Evolutionary conservation across 2,329 filamentous ascomycete genomes (phyloP).

Genomic region (Ilyonectria robusta): DNA sequence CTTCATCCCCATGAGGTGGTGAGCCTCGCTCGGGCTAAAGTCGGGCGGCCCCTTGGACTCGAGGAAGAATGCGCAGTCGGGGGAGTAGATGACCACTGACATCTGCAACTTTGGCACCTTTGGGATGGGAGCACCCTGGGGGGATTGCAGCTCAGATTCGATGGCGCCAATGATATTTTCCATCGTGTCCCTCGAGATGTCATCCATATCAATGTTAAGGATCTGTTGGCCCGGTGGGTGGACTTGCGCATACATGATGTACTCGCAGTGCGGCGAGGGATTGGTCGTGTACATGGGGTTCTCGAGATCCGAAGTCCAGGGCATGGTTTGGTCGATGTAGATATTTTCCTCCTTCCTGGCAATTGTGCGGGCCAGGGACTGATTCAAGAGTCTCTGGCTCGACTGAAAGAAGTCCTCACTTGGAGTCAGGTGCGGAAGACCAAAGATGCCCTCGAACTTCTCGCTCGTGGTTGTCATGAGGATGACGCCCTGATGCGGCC

Average conservation of each 20-base stretch:
- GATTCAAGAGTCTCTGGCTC: constrained; percentile 77
- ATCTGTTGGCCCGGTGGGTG: constrained; percentile 65
- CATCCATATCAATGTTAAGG: constrained; percentile 52
- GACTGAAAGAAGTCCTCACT: constrained; percentile 68
- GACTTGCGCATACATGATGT: constrained; percentile 87
- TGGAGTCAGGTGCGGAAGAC: constrained; percentile 85
- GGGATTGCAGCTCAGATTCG: constrained; percentile 74
- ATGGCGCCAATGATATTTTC: constrained; percentile 64
- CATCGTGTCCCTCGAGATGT: constrained; percentile 49
- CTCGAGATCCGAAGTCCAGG: constrained; percentile 82
- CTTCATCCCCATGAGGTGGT: constrained; percentile 73
- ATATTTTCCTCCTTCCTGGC: constrained; percentile 72
- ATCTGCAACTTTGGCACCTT: constrained; percentile 71
- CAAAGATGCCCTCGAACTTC: constrained; percentile 94
- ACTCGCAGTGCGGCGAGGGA: constrained; percentile 85
- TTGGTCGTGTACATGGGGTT: constrained; percentile 70
- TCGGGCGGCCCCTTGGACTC: constrained; percentile 75
- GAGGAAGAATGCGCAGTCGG: constrained; percentile 77
- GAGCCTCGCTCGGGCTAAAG: constrained; percentile 64
- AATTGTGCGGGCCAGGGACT: constrained; percentile 78
- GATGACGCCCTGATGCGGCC: constrained; percentile 83
- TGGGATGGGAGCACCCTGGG: constrained; percentile 70
- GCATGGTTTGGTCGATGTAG: constrained; percentile 72
- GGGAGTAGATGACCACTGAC: constrained; percentile 76
- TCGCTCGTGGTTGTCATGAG: constrained; percentile 92